Evolutionary conservation across 352 stramenopile genomes (phyloP).

Genomic region (Aphanomyces astaci): DNA sequence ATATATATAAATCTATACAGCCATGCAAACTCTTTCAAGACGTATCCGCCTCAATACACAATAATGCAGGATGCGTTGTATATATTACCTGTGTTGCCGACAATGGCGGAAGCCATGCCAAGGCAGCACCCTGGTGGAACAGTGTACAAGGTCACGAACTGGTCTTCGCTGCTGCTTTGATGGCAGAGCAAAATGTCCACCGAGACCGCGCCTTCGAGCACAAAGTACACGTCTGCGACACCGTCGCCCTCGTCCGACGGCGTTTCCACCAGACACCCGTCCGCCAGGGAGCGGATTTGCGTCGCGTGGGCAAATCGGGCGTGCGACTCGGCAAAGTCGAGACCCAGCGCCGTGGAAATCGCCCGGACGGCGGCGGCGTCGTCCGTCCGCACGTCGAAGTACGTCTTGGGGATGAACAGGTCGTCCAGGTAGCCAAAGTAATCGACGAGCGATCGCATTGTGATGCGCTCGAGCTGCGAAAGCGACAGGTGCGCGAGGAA

Average conservation of each 20-base stretch:
- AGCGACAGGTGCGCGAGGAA: conserved; percentile 61
- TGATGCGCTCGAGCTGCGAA: conserved; percentile 79
- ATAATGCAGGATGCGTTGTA: no score
- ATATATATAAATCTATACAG: no score
- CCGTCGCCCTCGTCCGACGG: conserved; percentile 11
- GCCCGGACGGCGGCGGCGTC: conserved; percentile 26
- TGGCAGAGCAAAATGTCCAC: conserved; percentile 37
- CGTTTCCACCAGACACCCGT: conserved; percentile 8
- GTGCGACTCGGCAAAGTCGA: conserved; percentile 26
- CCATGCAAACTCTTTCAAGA: no score
- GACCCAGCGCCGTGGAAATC: conserved; percentile 38
- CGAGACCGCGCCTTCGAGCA: conserved; percentile 47
- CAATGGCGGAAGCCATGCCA: conserved; percentile 50
- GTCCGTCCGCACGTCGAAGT: conserved; percentile 31
- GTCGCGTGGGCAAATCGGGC: conserved; percentile 1
- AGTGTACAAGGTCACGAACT: conserved; percentile 43
- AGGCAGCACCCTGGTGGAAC: conserved; percentile 55
- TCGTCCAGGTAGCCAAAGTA: conserved; percentile 60
- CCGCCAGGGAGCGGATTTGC: neutral
- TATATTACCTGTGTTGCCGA: conserved; percentile 34
- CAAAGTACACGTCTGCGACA: conserved; percentile 37
- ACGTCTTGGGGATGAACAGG: conserved; percentile 32
- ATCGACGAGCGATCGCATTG: conserved; percentile 63
- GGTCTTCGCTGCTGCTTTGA: conserved; percentile 24
- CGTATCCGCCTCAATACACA: no score